A percentile compares a stretch with the other conserved stretches of the same genome.
These are phyloP conservation scores for Pleurozium schreberi DNA, from an alignment of 225 moss, liverwort and hornwort species.

Conservation along the genomic window DNA sequence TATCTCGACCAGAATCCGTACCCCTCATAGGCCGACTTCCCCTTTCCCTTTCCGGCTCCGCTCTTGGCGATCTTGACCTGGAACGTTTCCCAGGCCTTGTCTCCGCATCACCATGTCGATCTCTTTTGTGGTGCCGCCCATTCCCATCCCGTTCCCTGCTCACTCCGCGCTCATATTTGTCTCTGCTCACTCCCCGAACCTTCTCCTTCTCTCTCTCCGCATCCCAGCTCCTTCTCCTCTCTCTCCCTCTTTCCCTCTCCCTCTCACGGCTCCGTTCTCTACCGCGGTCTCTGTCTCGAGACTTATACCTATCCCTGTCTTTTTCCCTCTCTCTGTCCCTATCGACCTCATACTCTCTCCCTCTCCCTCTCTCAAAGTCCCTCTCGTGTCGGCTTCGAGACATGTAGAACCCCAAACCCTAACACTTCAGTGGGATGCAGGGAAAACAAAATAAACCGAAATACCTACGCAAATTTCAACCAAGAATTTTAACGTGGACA, in stretches of 20 bases:
- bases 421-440: not conserved
- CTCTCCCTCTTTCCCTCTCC: conserved; percentile 17
- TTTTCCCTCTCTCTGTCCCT: conserved; percentile 8
- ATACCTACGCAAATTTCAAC: not conserved
- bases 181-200: conserved; percentile 5
- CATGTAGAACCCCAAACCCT: conserved; percentile 21
- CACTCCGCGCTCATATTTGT: conserved; percentile 11
- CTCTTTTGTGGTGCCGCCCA: conserved; percentile 7
- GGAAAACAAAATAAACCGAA: not conserved
- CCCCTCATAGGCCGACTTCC: not conserved
- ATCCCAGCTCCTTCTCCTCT: conserved; percentile 14
- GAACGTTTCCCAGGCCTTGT: conserved; percentile 4
- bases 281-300: conserved; percentile 11
- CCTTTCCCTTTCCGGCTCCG: conserved; percentile 5
- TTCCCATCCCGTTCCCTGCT: conserved; percentile 14
- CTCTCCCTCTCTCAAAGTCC: conserved; percentile 25
- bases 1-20: conserved; percentile 14
- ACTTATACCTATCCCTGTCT: not conserved
- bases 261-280: conserved; percentile 17
- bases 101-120: conserved; percentile 19
- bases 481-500: not conserved
- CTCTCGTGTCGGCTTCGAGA: conserved; percentile 33
- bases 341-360: conserved; percentile 9
- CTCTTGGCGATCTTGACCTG: conserved; percentile 35
- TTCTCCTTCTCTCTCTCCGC: conserved; percentile 3